These are phyloP conservation scores for Teunomyces aglyptinius DNA, from an alignment of 805 yeast genomes.

Conservation along the genomic window DNA sequence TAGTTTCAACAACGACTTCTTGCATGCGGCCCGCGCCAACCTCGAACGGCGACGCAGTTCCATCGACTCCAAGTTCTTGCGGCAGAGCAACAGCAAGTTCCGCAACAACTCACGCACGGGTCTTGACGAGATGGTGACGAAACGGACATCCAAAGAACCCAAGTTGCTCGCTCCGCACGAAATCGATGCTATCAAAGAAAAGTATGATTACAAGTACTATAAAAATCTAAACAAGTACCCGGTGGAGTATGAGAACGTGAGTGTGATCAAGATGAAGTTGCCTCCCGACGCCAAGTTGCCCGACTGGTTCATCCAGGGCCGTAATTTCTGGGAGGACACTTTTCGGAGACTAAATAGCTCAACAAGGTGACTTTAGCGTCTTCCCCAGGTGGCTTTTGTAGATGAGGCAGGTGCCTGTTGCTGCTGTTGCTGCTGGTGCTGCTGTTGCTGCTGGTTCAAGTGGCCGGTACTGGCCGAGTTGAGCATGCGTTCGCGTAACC, in stretches of 20 bases:
- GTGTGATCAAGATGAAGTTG: slow-evolving; percentile 43
- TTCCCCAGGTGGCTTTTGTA: slow-evolving; percentile 27
- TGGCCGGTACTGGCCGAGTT: slow-evolving; percentile 3
- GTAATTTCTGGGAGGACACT: slow-evolving; percentile 65
- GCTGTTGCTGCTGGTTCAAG: neutral
- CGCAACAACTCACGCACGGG: slow-evolving; percentile 9
- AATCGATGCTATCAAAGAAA: slow-evolving; percentile 16
- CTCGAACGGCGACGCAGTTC: slow-evolving; percentile 32
- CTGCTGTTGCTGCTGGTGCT: neutral
- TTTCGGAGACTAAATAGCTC: slow-evolving; percentile 11
- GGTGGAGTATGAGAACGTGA: slow-evolving; percentile 34
- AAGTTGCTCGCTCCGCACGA: slow-evolving; percentile 9
- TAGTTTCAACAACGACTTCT: slow-evolving; percentile 16
- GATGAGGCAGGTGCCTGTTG: neutral
- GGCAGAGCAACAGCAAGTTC: slow-evolving; percentile 15
- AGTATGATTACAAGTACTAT: slow-evolving; percentile 38
- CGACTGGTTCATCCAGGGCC: slow-evolving; percentile 65
- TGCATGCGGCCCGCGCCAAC: slow-evolving; percentile 17
- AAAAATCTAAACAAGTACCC: slow-evolving; percentile 36
- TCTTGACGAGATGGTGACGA: slow-evolving; percentile 7
- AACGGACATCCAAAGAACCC: slow-evolving; percentile 3
- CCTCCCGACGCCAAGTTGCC: slow-evolving; percentile 71
- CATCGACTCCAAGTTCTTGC: slow-evolving; percentile 28
- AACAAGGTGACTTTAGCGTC: slow-evolving; percentile 5
- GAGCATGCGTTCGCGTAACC: slow-evolving; percentile 31